phyloP scores from a whole-genome alignment of 306 rosid genomes.

The Rosa rugosa region DNA sequence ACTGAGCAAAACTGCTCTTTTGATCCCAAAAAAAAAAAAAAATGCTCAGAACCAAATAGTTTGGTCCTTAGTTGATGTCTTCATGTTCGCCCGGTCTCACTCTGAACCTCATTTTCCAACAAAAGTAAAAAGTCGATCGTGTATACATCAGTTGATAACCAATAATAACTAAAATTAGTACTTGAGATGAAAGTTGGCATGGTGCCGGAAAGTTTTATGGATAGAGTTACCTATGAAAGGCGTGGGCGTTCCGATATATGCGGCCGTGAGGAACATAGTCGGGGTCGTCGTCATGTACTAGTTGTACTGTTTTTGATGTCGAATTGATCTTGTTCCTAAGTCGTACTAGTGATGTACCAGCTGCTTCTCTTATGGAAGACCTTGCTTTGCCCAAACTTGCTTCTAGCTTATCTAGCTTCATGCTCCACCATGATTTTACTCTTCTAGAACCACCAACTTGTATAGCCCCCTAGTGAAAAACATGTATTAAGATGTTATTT shows the following conservation, averaged over 20 bases:
- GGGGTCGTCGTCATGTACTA: constrained; percentile 22
- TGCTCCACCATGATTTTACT: constrained; percentile 10
- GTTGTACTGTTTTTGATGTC: neutral
- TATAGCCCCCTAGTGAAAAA: neutral
- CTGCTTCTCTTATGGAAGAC: constrained; percentile 49
- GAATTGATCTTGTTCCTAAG: neutral
- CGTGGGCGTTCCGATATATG: constrained; percentile 45
- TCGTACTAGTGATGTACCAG: neutral
- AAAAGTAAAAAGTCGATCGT: too few species aligned
- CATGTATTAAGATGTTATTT: neutral
- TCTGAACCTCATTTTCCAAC: too few species aligned
- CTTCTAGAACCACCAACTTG: neutral
- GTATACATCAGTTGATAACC: too few species aligned
- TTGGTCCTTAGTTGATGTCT: too few species aligned
- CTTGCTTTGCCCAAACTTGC: constrained; percentile 43
- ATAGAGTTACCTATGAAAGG: constrained; percentile 44
- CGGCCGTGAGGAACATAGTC: constrained; percentile 58
- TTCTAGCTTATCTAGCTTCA: constrained; percentile 29
- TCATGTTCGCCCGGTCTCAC: too few species aligned
- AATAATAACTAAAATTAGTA: too few species aligned
- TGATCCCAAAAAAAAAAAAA: too few species aligned
- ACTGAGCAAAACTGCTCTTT: too few species aligned
- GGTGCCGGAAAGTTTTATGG: neutral
- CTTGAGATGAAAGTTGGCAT: neutral
- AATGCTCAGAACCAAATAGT: too few species aligned